Conservation (phyloP, 2,329 filamentous ascomycete genomes). For the Aspergillus neoniger region DNA sequence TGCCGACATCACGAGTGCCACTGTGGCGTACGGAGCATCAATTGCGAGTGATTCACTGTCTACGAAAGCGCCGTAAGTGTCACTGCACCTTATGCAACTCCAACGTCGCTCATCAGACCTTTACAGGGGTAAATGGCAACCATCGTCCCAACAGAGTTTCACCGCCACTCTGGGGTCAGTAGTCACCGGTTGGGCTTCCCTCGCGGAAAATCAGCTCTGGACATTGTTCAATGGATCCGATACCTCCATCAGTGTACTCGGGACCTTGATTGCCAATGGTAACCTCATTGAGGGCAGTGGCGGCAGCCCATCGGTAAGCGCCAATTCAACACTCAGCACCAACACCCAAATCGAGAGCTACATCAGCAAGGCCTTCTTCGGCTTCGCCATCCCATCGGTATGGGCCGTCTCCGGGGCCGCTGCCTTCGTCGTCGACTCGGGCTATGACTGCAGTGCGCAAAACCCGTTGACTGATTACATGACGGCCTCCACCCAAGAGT, state of each 20-base stretch:
- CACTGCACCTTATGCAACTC: neutral
- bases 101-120: neutral
- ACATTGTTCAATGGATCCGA: neutral
- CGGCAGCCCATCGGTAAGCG: neutral
- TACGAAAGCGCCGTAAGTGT: neutral
- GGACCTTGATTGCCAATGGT: neutral
- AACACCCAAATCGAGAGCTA: neutral
- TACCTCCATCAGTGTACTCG: neutral
- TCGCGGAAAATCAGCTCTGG: too few relatives aligned
- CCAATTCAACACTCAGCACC: too few relatives aligned
- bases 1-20: neutral
- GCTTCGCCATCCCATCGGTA: neutral
- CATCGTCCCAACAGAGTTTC: neutral
- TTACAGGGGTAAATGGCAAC: neutral
- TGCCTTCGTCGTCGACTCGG: neutral
- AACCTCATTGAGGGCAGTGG: neutral
- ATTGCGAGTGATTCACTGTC: neutral
- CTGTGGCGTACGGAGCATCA: neutral
- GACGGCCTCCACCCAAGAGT: neutral
- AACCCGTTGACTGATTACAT: neutral
- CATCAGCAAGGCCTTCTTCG: slow-evolving; percentile 1
- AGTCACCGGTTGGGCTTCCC: neutral
- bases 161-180: neutral
- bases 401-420: neutral
- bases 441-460: neutral